phyloP scores from a whole-genome alignment of 2,329 filamentous ascomycete species.

The Fusarium penzigii region DNA sequence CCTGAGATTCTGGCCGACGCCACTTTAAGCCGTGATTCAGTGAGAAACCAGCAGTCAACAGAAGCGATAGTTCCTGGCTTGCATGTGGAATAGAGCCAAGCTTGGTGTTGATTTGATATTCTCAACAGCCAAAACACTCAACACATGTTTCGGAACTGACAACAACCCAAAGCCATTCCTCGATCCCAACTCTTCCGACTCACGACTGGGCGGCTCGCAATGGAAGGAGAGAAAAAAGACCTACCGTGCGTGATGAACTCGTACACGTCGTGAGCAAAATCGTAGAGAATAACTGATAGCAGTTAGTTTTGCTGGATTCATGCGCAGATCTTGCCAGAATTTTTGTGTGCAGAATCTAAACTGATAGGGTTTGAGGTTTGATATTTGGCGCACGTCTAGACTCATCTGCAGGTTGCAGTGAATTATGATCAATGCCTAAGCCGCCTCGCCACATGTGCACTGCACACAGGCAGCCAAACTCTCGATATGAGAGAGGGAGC shows the following conservation, averaged over 20 bases:
- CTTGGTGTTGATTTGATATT: not conserved
- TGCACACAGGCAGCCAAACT: not conserved
- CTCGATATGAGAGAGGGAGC: no score
- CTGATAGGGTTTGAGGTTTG: not conserved
- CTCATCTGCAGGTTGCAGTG: not conserved
- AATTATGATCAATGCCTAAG: not conserved
- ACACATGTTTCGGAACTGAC: not conserved
- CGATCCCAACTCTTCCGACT: not conserved
- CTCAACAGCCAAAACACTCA: not conserved
- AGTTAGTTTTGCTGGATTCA: not conserved
- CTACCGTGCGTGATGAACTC: slow-evolving; percentile 31
- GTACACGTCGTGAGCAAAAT: slow-evolving; percentile 31
- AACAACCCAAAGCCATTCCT: not conserved
- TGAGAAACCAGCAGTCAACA: not conserved
- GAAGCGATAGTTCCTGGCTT: not conserved
- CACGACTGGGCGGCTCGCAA: not conserved
- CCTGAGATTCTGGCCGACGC: not conserved
- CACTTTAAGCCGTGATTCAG: not conserved
- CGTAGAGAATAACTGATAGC: slow-evolving; percentile 25
- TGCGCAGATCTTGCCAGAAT: not conserved
- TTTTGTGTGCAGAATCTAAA: slow-evolving; percentile 1
- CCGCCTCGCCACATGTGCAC: not conserved
- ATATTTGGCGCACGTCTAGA: not conserved
- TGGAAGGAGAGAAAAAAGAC: slow-evolving; percentile 1
- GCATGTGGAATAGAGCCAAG: no score